Evolutionary conservation across 2,329 filamentous ascomycete genomes (phyloP).

Genomic region (Neonectria ditissima): DNA sequence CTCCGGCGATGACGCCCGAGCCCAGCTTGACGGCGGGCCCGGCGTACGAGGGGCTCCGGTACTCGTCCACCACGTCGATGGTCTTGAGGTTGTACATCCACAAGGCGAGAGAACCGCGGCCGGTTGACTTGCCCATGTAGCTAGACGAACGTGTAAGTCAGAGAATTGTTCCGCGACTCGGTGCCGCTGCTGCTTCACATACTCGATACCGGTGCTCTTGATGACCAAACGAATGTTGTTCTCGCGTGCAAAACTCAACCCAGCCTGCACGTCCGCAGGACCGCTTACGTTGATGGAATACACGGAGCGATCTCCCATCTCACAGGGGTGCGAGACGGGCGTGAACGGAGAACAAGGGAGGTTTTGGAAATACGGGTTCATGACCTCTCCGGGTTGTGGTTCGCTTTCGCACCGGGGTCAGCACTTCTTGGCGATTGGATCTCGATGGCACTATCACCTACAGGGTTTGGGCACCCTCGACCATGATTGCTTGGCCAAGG

Average conservation of each 20-base stretch:
- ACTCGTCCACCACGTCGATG: constrained; percentile 53
- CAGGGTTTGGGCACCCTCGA: constrained; percentile 48
- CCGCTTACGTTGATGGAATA: constrained; percentile 53
- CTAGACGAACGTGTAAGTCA: background rate
- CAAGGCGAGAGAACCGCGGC: constrained; percentile 52
- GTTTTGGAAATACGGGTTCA: constrained; percentile 54
- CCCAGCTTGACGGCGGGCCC: constrained; percentile 65
- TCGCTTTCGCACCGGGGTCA: constrained; percentile 35
- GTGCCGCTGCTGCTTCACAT: background rate
- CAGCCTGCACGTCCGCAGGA: constrained; percentile 46
- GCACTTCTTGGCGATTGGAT: background rate
- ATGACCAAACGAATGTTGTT: constrained; percentile 53
- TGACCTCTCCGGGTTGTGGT: constrained; percentile 52
- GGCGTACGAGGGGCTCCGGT: constrained; percentile 57
- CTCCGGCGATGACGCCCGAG: constrained; percentile 58
- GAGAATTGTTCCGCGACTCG: background rate
- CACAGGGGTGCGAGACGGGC: constrained; percentile 53
- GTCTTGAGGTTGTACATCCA: constrained; percentile 56
- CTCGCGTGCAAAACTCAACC: constrained; percentile 53
- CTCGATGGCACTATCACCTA: constrained; percentile 49
- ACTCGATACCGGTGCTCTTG: constrained; percentile 49
- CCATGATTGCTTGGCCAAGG: constrained; percentile 52
- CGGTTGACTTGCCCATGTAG: constrained; percentile 51
- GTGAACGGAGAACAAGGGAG: constrained; percentile 54
- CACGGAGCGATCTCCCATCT: constrained; percentile 56